phyloP scores from a whole-genome alignment of 805 yeast genomes.

The Yueomyces sinensis region DNA sequence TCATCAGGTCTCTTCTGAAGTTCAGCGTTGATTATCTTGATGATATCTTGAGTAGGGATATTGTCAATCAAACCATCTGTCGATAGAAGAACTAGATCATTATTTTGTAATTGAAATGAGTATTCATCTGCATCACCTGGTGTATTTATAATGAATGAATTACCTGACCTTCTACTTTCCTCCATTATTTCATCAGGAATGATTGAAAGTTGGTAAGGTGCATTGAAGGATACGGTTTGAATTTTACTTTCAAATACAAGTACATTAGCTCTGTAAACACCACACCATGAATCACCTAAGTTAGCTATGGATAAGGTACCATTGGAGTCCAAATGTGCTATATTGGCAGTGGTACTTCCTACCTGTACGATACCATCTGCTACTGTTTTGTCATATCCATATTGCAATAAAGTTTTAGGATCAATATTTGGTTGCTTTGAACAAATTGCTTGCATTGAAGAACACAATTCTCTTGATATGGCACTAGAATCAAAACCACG shows the following conservation, averaged over 20 bases:
- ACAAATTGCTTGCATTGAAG: slow-evolving; percentile 30
- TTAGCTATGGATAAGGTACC: slow-evolving; percentile 55
- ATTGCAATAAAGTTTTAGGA: slow-evolving; percentile 37
- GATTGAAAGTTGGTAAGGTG: slow-evolving; percentile 83
- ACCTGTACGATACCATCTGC: slow-evolving; percentile 53
- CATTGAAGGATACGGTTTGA: slow-evolving; percentile 80
- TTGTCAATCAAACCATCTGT: slow-evolving; percentile 94
- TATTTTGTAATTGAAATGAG: slow-evolving; percentile 47
- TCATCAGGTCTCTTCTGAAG: slow-evolving; percentile 13
- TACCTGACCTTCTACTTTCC: slow-evolving; percentile 40
- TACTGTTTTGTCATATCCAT: slow-evolving; percentile 43
- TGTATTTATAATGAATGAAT: slow-evolving; percentile 53
- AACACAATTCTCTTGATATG: slow-evolving; percentile 68
- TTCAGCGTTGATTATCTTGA: slow-evolving; percentile 47
- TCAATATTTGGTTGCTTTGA: slow-evolving; percentile 2
- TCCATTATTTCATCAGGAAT: slow-evolving; percentile 52
- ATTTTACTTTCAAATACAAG: slow-evolving; percentile 55
- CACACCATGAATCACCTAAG: slow-evolving; percentile 92
- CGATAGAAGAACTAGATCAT: slow-evolving; percentile 73
- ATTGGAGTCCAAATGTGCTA: slow-evolving; percentile 50
- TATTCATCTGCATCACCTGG: slow-evolving; percentile 61
- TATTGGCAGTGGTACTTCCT: slow-evolving; percentile 90
- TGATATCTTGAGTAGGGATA: slow-evolving; percentile 59
- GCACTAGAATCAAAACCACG: slow-evolving; percentile 85
- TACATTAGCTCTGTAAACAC: slow-evolving; percentile 56